phyloP scores from a whole-genome alignment of 768 basidiomycete genomes.

The Tremella yokohamensis region DNA sequence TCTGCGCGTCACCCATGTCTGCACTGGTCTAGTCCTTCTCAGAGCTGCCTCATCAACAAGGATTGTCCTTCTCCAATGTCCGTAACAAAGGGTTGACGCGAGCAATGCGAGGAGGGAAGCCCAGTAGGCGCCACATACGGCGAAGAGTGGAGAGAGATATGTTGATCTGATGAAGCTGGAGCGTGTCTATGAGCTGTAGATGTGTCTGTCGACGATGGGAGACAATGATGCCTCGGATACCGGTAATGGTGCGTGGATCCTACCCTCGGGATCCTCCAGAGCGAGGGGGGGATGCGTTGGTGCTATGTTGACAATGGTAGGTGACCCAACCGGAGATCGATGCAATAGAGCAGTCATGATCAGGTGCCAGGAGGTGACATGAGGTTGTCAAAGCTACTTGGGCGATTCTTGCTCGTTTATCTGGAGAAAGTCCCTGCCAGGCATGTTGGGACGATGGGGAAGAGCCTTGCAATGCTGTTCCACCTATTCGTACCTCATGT shows the following conservation, averaged over 20 bases:
- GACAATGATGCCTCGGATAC: not conserved
- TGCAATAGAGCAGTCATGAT: not conserved
- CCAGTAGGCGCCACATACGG: constrained; percentile 1
- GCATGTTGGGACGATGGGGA: not conserved
- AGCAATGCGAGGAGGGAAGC: constrained; percentile 9
- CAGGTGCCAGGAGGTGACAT: not conserved
- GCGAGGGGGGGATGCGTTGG: no score
- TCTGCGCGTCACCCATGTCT: constrained; percentile 12
- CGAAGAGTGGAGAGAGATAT: constrained; percentile 9
- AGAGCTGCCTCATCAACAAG: constrained; percentile 10
- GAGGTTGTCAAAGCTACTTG: not conserved
- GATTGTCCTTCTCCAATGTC: constrained; percentile 16
- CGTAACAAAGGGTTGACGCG: constrained; percentile 11
- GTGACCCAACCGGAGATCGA: no score
- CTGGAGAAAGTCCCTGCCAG: not conserved
- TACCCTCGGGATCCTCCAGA: no score
- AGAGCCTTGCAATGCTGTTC: not conserved
- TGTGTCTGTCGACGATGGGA: not conserved
- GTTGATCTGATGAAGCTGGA: not conserved
- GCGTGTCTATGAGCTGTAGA: not conserved
- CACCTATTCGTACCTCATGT: no score
- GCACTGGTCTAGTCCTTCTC: constrained; percentile 3
- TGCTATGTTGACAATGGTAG: no score
- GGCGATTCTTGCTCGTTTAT: not conserved
- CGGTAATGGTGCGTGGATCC: no score